A percentile compares a stretch with the other conserved stretches of the same genome.
Conservation (phyloP, 495 filamentous ascomycete species). For the Bathelium albidoporum region DNA sequence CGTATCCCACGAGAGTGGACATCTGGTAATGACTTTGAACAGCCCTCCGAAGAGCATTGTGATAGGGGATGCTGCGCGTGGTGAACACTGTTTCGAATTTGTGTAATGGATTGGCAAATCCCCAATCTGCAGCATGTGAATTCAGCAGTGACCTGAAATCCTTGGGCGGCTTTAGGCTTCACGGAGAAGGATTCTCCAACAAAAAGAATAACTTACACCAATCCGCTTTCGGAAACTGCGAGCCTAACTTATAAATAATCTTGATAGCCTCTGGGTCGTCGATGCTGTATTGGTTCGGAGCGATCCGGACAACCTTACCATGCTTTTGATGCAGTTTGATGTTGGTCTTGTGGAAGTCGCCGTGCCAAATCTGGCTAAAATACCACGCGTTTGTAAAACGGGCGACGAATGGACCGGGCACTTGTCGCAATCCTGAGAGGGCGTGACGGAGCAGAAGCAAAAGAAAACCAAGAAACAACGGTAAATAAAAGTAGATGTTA, state of each 20-base stretch:
- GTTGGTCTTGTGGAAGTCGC: constrained; percentile 38
- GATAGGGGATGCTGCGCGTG: constrained; percentile 34
- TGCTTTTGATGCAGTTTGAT: constrained; percentile 36
- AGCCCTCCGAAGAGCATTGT: constrained; percentile 26
- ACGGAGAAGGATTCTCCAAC: not conserved
- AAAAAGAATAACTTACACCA: constrained; percentile 11
- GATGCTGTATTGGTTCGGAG: constrained; percentile 43
- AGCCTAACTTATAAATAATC: constrained; percentile 34
- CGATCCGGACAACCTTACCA: constrained; percentile 39
- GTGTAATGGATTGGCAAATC: not conserved
- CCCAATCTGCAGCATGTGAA: not conserved
- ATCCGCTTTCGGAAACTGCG: constrained; percentile 14
- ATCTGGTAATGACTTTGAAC: constrained; percentile 43
- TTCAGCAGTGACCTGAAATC: not conserved
- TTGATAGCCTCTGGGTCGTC: constrained; percentile 35
- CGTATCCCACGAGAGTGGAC: constrained; percentile 44
- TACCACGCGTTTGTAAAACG: constrained; percentile 46
- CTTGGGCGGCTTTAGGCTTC: not conserved
- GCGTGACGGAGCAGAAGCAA: constrained; percentile 3
- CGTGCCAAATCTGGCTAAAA: constrained; percentile 34
- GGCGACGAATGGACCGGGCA: constrained; percentile 18
- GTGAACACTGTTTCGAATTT: constrained; percentile 29
- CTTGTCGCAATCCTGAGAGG: constrained; percentile 10
- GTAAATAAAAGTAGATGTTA: not conserved
- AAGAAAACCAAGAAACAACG: not conserved